These are phyloP conservation scores for Myxozyma mucilagina DNA, from an alignment of 805 yeast species.

Conservation along the genomic window DNA sequence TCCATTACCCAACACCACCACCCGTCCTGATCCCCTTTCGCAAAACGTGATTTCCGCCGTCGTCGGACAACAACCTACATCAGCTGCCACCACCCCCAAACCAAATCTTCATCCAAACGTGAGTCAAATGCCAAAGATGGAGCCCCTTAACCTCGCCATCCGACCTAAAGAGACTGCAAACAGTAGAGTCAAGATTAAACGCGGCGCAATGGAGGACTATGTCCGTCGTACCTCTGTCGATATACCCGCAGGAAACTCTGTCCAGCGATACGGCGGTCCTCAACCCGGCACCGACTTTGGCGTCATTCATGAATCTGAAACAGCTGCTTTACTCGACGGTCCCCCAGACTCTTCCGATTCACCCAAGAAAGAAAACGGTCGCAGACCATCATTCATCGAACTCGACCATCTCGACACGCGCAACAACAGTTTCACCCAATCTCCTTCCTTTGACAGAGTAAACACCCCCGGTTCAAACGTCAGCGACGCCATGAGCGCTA, in stretches of 20 bases:
- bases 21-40: constrained; percentile 3
- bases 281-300: constrained; percentile 21
- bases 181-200: constrained; percentile 65
- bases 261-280: constrained; percentile 4
- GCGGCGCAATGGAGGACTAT: constrained; percentile 31
- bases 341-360: constrained; percentile 3
- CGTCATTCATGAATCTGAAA: constrained; percentile 32
- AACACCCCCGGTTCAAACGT: constrained; percentile 16
- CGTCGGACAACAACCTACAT: not conserved
- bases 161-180: constrained; percentile 66
- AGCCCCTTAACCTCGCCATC: constrained; percentile 65
- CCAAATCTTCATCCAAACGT: not conserved
- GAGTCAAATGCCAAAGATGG: constrained; percentile 36
- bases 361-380: not conserved
- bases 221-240: constrained; percentile 31
- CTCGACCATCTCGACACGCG: constrained; percentile 18
- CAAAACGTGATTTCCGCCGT: constrained; percentile 5
- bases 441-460: not conserved
- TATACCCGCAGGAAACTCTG: constrained; percentile 2
- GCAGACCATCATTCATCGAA: constrained; percentile 24
- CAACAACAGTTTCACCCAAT: not conserved
- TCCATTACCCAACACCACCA: constrained; percentile 7
- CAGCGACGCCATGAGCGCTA: constrained; percentile 12
- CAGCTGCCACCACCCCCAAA: not conserved
- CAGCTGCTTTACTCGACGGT: constrained; percentile 30